Conservation (phyloP, 73 alveolate genomes). For the Diophrys appendiculata region DNA sequence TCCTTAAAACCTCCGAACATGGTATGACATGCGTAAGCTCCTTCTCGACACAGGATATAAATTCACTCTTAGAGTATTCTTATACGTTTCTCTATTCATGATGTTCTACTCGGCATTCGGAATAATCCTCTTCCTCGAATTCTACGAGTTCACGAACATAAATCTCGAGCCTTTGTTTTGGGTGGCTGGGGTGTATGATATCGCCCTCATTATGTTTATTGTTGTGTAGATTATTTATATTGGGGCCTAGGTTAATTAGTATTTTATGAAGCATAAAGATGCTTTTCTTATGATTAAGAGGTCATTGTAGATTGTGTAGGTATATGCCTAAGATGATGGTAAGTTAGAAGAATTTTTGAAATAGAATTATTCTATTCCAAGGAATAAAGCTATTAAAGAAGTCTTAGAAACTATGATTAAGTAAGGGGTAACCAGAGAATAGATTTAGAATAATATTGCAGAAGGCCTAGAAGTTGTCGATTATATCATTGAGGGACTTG, state of each 20-base stretch:
- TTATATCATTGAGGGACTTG: no score
- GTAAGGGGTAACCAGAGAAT: no score
- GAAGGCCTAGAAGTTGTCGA: no score
- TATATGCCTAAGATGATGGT: no score
- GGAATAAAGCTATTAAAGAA: no score
- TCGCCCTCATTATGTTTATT: background rate
- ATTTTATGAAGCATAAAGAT: conserved; percentile 1
- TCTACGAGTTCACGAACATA: background rate
- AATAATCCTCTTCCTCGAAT: background rate
- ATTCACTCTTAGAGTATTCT: conserved; percentile 6
- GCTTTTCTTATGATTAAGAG: background rate
- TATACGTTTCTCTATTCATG: conserved; percentile 10
- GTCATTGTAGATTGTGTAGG: no score
- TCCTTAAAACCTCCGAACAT: background rate
- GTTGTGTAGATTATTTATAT: background rate
- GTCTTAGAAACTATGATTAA: no score
- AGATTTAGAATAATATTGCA: no score
- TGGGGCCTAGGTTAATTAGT: conserved; percentile 4
- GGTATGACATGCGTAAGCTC: background rate
- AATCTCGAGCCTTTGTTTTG: background rate
- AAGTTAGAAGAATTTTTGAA: no score
- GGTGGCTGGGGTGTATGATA: background rate
- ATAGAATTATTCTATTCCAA: no score
- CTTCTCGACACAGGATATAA: background rate
- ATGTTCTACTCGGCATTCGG: background rate